Conservation (phyloP, 768 basidiomycete species). For the Rhodotorula taiwanensis region DNA sequence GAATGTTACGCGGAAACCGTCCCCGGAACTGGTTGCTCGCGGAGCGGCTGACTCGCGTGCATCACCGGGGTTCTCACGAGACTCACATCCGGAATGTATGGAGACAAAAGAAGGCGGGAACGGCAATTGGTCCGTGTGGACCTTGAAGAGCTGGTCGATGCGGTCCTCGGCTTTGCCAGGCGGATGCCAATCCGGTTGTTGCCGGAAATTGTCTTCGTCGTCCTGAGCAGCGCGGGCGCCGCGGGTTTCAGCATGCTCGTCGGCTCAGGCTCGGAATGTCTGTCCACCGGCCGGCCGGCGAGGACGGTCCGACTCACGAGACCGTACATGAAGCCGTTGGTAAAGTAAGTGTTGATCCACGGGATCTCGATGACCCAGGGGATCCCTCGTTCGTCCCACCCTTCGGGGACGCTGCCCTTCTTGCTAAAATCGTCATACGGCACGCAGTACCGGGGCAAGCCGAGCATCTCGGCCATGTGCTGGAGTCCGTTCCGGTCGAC, state of each 20-base stretch:
- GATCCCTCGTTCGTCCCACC: conserved; percentile 36
- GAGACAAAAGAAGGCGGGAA: conserved; percentile 37
- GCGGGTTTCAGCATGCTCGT: too few relatives aligned
- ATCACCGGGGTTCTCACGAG: too few relatives aligned
- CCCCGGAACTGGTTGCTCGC: too few relatives aligned
- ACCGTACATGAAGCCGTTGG: conserved; percentile 41
- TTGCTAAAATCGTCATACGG: conserved; percentile 34
- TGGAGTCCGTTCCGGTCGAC: conserved; percentile 39
- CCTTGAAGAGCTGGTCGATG: conserved; percentile 37
- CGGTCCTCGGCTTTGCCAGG: conserved; percentile 40
- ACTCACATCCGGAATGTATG: conserved; percentile 37
- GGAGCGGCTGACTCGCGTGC: neutral
- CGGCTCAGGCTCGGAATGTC: too few relatives aligned
- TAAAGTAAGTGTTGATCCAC: conserved; percentile 28
- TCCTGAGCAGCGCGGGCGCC: too few relatives aligned
- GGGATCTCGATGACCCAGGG: conserved; percentile 38
- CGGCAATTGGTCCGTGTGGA: conserved; percentile 32
- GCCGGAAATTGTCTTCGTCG: conserved; percentile 39
- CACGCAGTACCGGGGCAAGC: conserved; percentile 30
- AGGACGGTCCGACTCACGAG: conserved; percentile 36
- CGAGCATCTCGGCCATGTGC: conserved; percentile 36
- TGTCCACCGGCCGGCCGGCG: too few relatives aligned
- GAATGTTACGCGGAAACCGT: too few relatives aligned
- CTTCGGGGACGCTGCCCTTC: conserved; percentile 22
- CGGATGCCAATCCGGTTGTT: conserved; percentile 37